These are phyloP conservation scores for Candida boidinii DNA, from an alignment of 805 yeast species.

Conservation along the genomic window DNA sequence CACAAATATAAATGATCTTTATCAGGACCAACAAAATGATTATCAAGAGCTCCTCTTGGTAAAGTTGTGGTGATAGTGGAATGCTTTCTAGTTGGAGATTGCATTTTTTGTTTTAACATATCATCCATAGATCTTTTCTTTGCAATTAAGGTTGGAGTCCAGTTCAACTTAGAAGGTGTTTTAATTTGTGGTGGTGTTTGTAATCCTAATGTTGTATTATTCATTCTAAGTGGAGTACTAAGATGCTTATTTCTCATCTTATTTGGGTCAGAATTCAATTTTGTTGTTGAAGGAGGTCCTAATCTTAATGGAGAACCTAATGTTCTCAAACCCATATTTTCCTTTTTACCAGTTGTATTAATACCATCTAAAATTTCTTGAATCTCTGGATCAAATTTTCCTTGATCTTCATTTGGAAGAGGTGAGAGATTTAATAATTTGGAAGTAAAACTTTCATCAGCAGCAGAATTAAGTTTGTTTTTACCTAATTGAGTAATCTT, in stretches of 20 bases:
- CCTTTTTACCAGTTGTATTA: no score
- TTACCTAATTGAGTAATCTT: background rate
- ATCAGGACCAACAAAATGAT: constrained; percentile 74
- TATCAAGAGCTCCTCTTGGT: constrained; percentile 86
- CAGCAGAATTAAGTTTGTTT: background rate
- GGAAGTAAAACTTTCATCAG: no score
- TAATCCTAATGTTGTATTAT: constrained; percentile 11
- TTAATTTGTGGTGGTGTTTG: constrained; percentile 23
- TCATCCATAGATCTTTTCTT: constrained; percentile 22
- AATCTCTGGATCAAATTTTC: no score
- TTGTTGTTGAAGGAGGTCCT: no score
- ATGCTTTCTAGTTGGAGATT: constrained; percentile 38
- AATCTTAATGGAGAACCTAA: no score
- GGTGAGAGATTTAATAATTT: no score
- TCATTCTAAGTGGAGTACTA: constrained; percentile 23
- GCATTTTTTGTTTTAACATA: constrained; percentile 25
- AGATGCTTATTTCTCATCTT: no score
- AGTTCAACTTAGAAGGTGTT: constrained; percentile 19
- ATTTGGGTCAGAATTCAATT: no score
- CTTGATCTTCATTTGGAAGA: no score
- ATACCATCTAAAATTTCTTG: no score
- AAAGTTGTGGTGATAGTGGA: constrained; percentile 55
- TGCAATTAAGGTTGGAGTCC: constrained; percentile 27
- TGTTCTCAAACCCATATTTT: no score
- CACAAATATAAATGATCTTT: constrained; percentile 66